A percentile compares a stretch with the other conserved stretches of the same genome.
Conservation (phyloP, 441 rosid genomes). For the Euphorbia schlechtendalii region DNA sequence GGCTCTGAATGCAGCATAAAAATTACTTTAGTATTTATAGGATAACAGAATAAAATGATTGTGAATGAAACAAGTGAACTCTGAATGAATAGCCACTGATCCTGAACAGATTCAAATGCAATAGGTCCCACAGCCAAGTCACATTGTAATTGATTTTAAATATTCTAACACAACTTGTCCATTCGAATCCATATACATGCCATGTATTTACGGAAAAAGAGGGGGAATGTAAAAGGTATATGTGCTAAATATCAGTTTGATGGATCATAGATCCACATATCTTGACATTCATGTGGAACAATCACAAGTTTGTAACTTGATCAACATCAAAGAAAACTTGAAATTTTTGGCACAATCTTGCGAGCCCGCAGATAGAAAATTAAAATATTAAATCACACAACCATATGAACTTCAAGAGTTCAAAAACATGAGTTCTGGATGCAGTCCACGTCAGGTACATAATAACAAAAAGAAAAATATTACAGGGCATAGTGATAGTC, state of each 20-base stretch:
- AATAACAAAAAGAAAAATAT: not conserved
- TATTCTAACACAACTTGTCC: too few relatives aligned
- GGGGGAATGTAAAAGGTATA: not conserved
- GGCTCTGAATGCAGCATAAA: constrained; percentile 43
- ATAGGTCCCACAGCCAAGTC: too few relatives aligned
- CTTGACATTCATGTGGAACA: not conserved
- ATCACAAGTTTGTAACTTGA: not conserved
- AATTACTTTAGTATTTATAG: not conserved
- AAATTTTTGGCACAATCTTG: not conserved
- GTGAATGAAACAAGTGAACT: not conserved
- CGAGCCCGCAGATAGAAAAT: not conserved
- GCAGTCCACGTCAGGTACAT: not conserved
- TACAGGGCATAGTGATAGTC: not conserved
- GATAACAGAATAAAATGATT: constrained; percentile 2
- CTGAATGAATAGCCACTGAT: not conserved
- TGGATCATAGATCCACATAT: not conserved
- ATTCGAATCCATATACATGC: too few relatives aligned
- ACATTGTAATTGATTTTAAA: not conserved
- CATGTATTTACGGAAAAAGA: too few relatives aligned
- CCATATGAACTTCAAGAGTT: not conserved
- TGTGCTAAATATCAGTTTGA: not conserved
- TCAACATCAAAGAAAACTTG: too few relatives aligned
- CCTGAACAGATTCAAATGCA: not conserved
- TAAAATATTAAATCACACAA: not conserved
- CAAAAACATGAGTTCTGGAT: not conserved